Conservation (phyloP, 2,329 filamentous ascomycete species). For the Sclerotinia borealis region DNA sequence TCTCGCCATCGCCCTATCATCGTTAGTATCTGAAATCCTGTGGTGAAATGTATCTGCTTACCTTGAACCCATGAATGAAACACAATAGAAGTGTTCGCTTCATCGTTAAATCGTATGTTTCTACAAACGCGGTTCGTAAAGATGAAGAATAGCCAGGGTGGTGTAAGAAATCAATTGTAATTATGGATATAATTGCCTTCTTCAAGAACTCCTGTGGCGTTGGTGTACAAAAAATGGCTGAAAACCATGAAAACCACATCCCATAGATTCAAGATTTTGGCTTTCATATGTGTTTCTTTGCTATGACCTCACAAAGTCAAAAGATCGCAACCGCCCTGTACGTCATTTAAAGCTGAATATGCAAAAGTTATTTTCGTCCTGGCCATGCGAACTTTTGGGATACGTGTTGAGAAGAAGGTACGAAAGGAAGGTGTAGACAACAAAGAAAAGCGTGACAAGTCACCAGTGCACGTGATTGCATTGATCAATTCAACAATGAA, state of each 20-base stretch:
- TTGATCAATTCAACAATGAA: neutral
- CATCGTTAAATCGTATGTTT: conserved; percentile 29
- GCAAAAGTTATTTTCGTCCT: neutral
- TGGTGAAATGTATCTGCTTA: neutral
- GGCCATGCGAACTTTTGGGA: too few relatives aligned
- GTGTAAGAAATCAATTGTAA: neutral
- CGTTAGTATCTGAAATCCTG: neutral
- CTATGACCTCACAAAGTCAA: neutral
- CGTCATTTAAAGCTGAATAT: neutral
- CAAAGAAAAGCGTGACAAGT: neutral
- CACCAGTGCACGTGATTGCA: neutral
- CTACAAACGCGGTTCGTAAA: neutral
- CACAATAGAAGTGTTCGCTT: conserved; percentile 61
- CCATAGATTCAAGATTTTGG: neutral
- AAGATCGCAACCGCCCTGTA: neutral
- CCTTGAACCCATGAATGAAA: conserved; percentile 69
- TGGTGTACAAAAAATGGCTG: neutral
- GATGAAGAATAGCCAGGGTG: neutral
- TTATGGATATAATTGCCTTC: conserved; percentile 2
- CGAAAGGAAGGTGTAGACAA: neutral
- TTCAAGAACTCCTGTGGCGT: neutral
- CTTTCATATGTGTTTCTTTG: neutral
- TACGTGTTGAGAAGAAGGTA: neutral
- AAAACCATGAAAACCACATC: neutral
- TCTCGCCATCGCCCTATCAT: conserved; percentile 53